These are phyloP conservation scores for Rhodocollybia butyracea DNA, from an alignment of 768 basidiomycete species.

Conservation along the genomic window DNA sequence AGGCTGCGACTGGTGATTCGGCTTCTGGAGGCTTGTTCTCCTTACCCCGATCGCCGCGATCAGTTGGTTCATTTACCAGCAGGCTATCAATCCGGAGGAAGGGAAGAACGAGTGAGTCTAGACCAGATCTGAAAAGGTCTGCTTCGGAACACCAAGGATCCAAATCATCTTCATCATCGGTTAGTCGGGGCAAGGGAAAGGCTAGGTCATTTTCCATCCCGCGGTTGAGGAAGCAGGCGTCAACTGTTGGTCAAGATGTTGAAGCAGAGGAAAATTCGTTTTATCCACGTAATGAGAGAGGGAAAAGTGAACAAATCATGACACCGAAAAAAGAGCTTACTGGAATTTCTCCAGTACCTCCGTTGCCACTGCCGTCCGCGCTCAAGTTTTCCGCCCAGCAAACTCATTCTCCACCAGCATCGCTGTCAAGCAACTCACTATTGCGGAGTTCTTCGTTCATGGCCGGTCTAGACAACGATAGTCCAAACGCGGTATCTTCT, in stretches of 20 bases:
- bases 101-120: background rate
- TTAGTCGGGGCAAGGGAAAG: background rate
- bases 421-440: too few relatives aligned
- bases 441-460: too few relatives aligned
- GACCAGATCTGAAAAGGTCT: background rate
- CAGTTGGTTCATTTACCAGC: background rate
- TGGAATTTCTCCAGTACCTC: background rate
- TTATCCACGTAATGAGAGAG: background rate
- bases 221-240: background rate
- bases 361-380: background rate
- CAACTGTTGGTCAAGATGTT: background rate
- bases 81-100: background rate
- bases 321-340: background rate
- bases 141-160: background rate
- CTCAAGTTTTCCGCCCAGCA: too few relatives aligned
- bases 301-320: too few relatives aligned
- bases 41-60: constrained; percentile 1
- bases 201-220: background rate
- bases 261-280: background rate
- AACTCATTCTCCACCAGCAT: too few relatives aligned
- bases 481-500: too few relatives aligned
- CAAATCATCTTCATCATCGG: background rate
- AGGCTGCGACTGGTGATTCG: constrained; percentile 11
- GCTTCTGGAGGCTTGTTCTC: background rate
- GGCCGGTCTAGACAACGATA: too few relatives aligned